Conservation (phyloP, 1,284 basidiomycete genomes). For the Papiliotrema nemorosa region DNA sequence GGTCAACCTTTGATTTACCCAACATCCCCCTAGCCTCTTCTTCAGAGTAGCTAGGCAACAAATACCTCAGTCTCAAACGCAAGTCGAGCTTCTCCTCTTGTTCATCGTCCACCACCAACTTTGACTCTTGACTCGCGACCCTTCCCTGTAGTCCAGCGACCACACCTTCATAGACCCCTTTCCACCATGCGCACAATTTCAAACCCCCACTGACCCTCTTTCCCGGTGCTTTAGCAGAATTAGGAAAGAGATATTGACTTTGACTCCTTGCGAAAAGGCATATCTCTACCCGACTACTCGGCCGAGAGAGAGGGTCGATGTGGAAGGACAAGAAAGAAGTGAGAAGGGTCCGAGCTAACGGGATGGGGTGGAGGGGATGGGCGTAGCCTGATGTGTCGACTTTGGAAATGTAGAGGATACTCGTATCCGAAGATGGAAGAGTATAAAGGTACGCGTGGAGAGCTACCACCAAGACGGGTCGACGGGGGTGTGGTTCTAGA, state of each 20-base stretch:
- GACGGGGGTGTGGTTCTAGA: neutral
- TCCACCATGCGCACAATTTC: slow-evolving; percentile 90
- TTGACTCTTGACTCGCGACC: slow-evolving; percentile 24
- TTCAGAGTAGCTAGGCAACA: slow-evolving; percentile 69
- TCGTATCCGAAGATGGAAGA: slow-evolving; percentile 53
- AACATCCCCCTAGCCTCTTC: slow-evolving; percentile 66
- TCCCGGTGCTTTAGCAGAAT: slow-evolving; percentile 67
- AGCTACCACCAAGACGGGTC: slow-evolving; percentile 59
- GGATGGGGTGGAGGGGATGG: slow-evolving; percentile 58
- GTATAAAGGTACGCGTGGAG: slow-evolving; percentile 80
- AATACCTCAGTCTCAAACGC: slow-evolving; percentile 50
- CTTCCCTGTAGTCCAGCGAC: slow-evolving; percentile 53
- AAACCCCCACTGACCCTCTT: slow-evolving; percentile 78
- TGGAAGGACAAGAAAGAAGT: slow-evolving; percentile 66
- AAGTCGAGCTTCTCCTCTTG: neutral
- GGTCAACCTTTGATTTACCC: slow-evolving; percentile 45
- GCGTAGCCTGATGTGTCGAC: slow-evolving; percentile 84
- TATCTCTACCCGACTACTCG: slow-evolving; percentile 63
- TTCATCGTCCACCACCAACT: slow-evolving; percentile 17
- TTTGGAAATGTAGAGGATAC: slow-evolving; percentile 87
- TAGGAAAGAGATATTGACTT: slow-evolving; percentile 89
- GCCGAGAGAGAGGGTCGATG: slow-evolving; percentile 62
- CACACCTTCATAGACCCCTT: slow-evolving; percentile 61
- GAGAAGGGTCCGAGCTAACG: slow-evolving; percentile 59
- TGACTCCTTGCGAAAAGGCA: slow-evolving; percentile 91